Base-by-base conservation (phyloP, 1,284 basidiomycete species). In the Ganoderma multipileum region DNA sequence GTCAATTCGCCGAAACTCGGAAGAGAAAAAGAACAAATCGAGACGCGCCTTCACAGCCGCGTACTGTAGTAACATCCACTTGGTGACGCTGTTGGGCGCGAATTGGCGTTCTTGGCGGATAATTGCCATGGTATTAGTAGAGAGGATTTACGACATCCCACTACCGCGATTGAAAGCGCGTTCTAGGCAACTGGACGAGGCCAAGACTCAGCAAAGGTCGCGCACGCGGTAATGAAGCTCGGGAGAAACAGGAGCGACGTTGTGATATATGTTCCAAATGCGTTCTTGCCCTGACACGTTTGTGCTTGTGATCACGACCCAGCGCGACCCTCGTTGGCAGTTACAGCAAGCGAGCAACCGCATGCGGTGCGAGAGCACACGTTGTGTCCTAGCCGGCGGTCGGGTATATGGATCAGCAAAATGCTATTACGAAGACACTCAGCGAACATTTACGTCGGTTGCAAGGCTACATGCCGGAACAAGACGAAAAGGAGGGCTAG, bases 1-100 rank as follows among this genome's bases (percentile, higher is more conserved):
- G 33, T 38, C 33, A n/a, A 33, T 58, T 58, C 55, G 55, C 55
- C 55, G 55, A 58, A 58, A 58, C 4, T 38, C 55, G 55, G 55
- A 38, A 23, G 55, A n/a, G n/a, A 7, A 30, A 18, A 58, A n/a
- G 7, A 20, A 12, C 20, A 30, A 38, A 38, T 26, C 20, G 47
- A 58, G 33, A 23, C 30, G 33, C 9, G 11, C 33, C 55, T 8
- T n/a, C 20, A 28, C 16, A 58, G 47, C 47, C 23, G 23, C 23
- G 23, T 33, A 33, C 33, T 33, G 33, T 33, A 33, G 33, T 14
- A 50, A 50, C 47, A 50, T 50, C 47, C 11, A 30, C 52, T 20
- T 18, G 26, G 52, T 54, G 52, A 54, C 28, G 52, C 14, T 33
- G 26, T 33, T 55, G 28, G 14, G 28, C 16, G 52, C 52, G 33